Evolutionary conservation across 805 yeast species (phyloP).

Genomic region (Huiozyma sinensis): DNA sequence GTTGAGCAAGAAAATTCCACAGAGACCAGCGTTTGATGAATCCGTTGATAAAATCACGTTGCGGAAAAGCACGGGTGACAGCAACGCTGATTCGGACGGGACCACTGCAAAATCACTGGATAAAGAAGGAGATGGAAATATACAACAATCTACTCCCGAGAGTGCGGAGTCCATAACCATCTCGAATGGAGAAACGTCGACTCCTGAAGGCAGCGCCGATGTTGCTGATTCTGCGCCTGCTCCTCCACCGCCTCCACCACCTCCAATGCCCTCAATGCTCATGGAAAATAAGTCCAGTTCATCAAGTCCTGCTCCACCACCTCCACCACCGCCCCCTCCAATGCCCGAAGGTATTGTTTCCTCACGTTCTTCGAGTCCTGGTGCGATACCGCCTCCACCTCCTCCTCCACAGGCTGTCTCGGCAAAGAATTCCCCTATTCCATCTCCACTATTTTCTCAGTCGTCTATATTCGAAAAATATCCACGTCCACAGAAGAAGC

Average conservation of each 20-base stretch:
- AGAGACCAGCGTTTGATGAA: slow-evolving; percentile 4
- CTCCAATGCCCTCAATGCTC: slow-evolving; percentile 12
- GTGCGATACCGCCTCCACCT: slow-evolving; percentile 10
- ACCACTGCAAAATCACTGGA: no score
- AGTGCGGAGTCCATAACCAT: no score
- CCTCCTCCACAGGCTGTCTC: slow-evolving; percentile 10
- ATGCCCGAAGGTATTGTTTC: slow-evolving; percentile 4
- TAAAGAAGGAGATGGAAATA: not conserved
- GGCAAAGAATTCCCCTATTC: slow-evolving; percentile 8
- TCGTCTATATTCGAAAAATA: slow-evolving; percentile 35
- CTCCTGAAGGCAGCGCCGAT: slow-evolving; percentile 1
- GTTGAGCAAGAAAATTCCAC: slow-evolving; percentile 13
- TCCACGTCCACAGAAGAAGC: slow-evolving; percentile 62
- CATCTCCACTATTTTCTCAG: slow-evolving; percentile 28
- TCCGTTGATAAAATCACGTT: not conserved
- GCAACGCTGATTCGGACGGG: not conserved
- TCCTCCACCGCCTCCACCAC: slow-evolving; percentile 22
- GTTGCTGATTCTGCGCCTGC: slow-evolving; percentile 2
- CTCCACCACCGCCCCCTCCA: slow-evolving; percentile 28
- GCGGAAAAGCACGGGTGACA: not conserved
- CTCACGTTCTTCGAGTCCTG: slow-evolving; percentile 31
- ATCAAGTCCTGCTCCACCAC: slow-evolving; percentile 15
- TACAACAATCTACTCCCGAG: no score
- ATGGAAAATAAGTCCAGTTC: not conserved
- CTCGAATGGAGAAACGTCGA: not conserved